Conservation (phyloP, 192 early-diverging fungal genomes). For the Backusella circina region DNA sequence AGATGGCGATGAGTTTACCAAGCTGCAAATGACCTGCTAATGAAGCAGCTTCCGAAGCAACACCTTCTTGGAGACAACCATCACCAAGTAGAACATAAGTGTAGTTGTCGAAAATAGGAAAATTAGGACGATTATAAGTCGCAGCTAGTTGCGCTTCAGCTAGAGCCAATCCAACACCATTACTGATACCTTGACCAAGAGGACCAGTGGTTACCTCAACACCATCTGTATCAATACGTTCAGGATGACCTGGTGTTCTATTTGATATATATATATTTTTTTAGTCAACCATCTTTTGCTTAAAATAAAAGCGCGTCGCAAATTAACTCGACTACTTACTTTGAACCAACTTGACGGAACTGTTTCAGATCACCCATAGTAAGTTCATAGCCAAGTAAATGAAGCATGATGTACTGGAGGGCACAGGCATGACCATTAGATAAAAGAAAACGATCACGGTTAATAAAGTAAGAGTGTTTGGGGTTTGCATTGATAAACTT, state of each 20-base stretch:
- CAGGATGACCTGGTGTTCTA: slow-evolving; percentile 96
- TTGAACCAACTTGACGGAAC: slow-evolving; percentile 81
- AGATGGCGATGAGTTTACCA: slow-evolving; percentile 91
- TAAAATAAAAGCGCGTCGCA: not conserved
- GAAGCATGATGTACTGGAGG: slow-evolving; percentile 87
- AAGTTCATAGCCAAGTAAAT: slow-evolving; percentile 86
- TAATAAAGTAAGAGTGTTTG: slow-evolving; percentile 85
- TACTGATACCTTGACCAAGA: slow-evolving; percentile 89
- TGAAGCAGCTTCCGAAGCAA: slow-evolving; percentile 80
- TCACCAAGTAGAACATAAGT: slow-evolving; percentile 87
- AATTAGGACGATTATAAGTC: slow-evolving; percentile 87
- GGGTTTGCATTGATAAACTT: slow-evolving; percentile 82
- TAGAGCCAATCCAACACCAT: slow-evolving; percentile 88
- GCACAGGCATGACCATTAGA: slow-evolving; percentile 97
- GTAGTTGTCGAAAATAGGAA: slow-evolving; percentile 81
- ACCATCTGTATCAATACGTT: slow-evolving; percentile 78
- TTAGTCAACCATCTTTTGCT: not conserved
- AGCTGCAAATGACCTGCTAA: slow-evolving; percentile 70
- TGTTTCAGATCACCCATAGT: slow-evolving; percentile 87
- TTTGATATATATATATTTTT: too few relatives aligned
- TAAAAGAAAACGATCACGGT: slow-evolving; percentile 95
- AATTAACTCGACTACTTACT: slow-evolving; percentile 47
- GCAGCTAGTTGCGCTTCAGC: slow-evolving; percentile 87
- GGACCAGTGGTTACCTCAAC: slow-evolving; percentile 98
- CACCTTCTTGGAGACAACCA: slow-evolving; percentile 98